These are phyloP conservation scores for Globisporangium nunn DNA, from an alignment of 352 stramenopile species.

Conservation along the genomic window DNA sequence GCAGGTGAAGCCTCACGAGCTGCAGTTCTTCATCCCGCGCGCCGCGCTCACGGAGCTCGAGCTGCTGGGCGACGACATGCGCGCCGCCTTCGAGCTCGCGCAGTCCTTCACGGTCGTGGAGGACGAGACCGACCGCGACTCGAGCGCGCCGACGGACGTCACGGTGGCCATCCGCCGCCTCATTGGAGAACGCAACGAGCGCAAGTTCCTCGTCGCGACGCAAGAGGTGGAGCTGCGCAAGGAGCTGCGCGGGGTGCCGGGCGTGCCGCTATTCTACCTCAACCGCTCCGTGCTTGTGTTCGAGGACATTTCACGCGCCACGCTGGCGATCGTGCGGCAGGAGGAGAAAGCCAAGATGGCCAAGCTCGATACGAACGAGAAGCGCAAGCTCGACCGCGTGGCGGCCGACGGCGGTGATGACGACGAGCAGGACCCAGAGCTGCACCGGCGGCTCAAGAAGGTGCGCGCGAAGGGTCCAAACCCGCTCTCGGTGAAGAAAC, in stretches of 20 bases:
- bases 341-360: constrained; percentile 66
- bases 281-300: constrained; percentile 86
- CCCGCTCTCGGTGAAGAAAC: constrained; percentile 71
- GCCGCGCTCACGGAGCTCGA: constrained; percentile 67
- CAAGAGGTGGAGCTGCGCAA: constrained; percentile 82
- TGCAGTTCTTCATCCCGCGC: constrained; percentile 65
- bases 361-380: constrained; percentile 69
- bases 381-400: constrained; percentile 65
- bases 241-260: constrained; percentile 49
- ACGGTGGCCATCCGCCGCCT: constrained; percentile 15
- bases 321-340: constrained; percentile 71
- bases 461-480: constrained; percentile 67
- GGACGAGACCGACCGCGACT: constrained; percentile 11
- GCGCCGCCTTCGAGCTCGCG: constrained; percentile 53
- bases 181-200: constrained; percentile 60
- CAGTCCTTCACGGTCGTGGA: constrained; percentile 65
- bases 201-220: constrained; percentile 80
- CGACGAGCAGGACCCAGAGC: constrained; percentile 7
- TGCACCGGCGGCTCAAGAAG: constrained; percentile 31
- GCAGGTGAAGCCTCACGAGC: constrained; percentile 70
- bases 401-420: constrained; percentile 7
- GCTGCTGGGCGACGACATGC: constrained; percentile 55
- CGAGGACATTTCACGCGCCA: constrained; percentile 74
- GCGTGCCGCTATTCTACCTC: constrained; percentile 81
- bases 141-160: constrained; percentile 26